A percentile compares a stretch with the other conserved stretches of the same genome.
These are phyloP conservation scores for Aspergillus mulundensis DNA, from an alignment of 495 filamentous ascomycete species.

Conservation along the genomic window DNA sequence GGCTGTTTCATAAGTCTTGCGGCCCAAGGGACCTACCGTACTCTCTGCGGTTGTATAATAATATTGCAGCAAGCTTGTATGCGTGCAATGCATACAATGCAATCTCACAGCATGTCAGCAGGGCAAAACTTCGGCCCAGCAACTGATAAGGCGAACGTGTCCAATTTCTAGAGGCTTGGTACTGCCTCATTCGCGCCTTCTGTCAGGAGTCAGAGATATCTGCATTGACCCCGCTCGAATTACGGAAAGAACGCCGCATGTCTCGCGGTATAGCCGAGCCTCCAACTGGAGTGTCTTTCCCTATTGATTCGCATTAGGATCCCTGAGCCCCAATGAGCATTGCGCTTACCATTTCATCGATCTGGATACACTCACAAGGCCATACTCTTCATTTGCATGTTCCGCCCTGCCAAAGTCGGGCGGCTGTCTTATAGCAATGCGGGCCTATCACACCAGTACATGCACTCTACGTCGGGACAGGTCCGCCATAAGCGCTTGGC, in stretches of 20 bases:
- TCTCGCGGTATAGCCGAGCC: background rate
- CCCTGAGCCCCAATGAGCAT: background rate
- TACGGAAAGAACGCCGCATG: background rate
- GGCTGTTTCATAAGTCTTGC: background rate
- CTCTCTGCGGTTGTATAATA: background rate
- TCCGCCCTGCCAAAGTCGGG: too few relatives aligned
- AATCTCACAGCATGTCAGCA: background rate
- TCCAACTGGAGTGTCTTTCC: background rate
- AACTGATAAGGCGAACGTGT: slow-evolving; percentile 6
- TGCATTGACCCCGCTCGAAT: background rate
- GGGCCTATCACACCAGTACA: background rate
- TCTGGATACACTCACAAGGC: background rate
- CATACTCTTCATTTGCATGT: too few relatives aligned
- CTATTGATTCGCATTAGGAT: background rate
- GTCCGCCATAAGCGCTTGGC: background rate
- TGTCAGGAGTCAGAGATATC: background rate
- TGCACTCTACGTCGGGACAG: too few relatives aligned
- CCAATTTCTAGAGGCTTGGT: slow-evolving; percentile 9
- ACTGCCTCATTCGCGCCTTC: slow-evolving; percentile 10
- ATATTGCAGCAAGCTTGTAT: background rate
- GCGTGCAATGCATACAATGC: slow-evolving; percentile 4
- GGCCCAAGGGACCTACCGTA: background rate
- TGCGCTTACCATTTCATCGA: background rate
- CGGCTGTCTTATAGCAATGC: background rate
- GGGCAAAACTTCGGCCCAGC: background rate